A percentile compares a stretch with the other conserved stretches of the same genome.
phyloP scores from a whole-genome alignment of 1,284 basidiomycete species.

The Stygiomarasmius scandens region DNA sequence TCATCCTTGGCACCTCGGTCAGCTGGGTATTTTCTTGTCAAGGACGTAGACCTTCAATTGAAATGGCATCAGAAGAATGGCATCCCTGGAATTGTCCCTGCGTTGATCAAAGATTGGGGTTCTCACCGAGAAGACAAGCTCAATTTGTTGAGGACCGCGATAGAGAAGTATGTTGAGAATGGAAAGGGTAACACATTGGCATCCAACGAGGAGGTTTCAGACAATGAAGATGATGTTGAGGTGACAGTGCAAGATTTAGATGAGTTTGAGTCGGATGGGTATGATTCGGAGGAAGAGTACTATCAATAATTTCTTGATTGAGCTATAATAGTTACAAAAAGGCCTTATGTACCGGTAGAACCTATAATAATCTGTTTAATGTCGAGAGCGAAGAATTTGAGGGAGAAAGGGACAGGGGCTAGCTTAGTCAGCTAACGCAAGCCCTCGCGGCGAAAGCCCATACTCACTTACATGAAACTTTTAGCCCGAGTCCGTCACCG shows the following conservation, averaged over 20 bases:
- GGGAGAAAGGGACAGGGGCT: no score
- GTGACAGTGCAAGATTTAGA: conserved; percentile 9
- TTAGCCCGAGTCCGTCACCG: no score
- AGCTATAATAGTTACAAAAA: no score
- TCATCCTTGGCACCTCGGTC: neutral
- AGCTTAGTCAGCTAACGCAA: no score
- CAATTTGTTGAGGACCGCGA: neutral
- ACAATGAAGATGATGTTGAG: conserved; percentile 2
- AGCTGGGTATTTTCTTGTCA: conserved; percentile 8
- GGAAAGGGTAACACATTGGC: neutral
- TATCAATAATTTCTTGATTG: conserved; percentile 6
- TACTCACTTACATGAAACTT: no score
- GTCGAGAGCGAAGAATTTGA: no score
- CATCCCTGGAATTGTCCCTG: conserved; percentile 1
- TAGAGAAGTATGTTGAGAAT: conserved; percentile 1
- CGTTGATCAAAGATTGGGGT: neutral
- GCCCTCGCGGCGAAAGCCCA: no score
- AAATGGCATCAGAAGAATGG: conserved; percentile 15
- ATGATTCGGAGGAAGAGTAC: conserved; percentile 8
- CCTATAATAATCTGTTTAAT: no score
- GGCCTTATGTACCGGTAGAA: no score
- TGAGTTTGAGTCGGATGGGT: conserved; percentile 6
- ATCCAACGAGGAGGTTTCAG: neutral
- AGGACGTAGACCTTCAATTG: conserved; percentile 13
- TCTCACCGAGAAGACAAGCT: conserved; percentile 2